These are phyloP conservation scores for Wickerhamomyces sp. DNA, from an alignment of 1,139 yeast species.

Conservation along the genomic window DNA sequence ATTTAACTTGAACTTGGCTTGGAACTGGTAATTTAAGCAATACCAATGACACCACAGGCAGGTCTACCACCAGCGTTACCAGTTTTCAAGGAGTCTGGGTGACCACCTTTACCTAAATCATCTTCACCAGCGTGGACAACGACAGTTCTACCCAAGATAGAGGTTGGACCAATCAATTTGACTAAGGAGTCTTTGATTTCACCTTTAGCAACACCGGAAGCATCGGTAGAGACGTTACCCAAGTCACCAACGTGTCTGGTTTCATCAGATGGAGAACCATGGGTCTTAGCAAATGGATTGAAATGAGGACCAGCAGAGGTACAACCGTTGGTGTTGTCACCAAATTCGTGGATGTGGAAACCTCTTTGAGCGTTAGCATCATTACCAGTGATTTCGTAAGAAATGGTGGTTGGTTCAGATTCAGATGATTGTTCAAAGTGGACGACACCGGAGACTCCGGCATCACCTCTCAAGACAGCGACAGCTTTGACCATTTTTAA, in stretches of 20 bases:
- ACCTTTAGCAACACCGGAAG: slow-evolving; percentile 86
- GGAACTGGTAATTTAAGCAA: no score
- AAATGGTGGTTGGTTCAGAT: slow-evolving; percentile 73
- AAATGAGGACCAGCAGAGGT: slow-evolving; percentile 99
- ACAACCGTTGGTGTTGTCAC: slow-evolving; percentile 98
- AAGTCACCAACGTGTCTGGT: slow-evolving; percentile 95
- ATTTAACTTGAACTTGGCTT: no score
- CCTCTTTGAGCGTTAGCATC: slow-evolving; percentile 87
- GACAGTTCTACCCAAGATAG: slow-evolving; percentile 91
- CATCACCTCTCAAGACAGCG: slow-evolving; percentile 95
- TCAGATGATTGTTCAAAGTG: slow-evolving; percentile 79
- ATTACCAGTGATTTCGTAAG: slow-evolving; percentile 88
- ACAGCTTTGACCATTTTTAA: slow-evolving; percentile 38
- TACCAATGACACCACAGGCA: slow-evolving; percentile 98
- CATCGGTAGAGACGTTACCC: slow-evolving; percentile 90
- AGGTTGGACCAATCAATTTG: slow-evolving; percentile 79
- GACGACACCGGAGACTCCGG: slow-evolving; percentile 82
- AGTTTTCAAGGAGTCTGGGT: slow-evolving; percentile 89
- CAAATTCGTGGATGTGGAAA: slow-evolving; percentile 96
- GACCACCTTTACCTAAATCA: slow-evolving; percentile 95
- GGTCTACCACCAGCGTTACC: slow-evolving; percentile 99
- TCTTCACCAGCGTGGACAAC: slow-evolving; percentile 94
- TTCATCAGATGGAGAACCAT: slow-evolving; percentile 92
- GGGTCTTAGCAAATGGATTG: slow-evolving; percentile 88
- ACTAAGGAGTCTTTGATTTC: slow-evolving; percentile 70